Percentiles rank a stretch among this genome's conserved stretches.
Evolutionary conservation across 257 asterid species (phyloP).

Genomic region (Solanum dulcamara): DNA sequence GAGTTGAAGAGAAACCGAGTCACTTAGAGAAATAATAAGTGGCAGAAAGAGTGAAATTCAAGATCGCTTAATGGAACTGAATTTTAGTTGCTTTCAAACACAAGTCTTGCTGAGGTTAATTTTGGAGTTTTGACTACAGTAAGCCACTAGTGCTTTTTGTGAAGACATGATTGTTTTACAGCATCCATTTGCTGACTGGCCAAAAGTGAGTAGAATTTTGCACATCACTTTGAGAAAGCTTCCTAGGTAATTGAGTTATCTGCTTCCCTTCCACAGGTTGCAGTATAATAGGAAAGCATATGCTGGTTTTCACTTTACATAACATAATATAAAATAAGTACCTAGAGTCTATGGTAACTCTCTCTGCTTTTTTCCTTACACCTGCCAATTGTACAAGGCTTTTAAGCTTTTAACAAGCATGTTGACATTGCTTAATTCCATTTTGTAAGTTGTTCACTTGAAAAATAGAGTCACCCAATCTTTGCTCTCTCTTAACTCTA

Average conservation of each 20-base stretch:
- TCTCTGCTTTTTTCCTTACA: neutral
- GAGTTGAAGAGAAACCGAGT: neutral
- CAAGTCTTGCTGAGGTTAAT: neutral
- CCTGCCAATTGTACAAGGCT: neutral
- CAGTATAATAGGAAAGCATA: neutral
- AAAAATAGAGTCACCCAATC: neutral
- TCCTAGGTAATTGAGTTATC: neutral
- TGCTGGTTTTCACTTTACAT: neutral
- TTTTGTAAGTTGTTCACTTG: neutral
- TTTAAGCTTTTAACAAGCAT: neutral
- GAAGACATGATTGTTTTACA: neutral
- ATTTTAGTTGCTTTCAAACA: neutral
- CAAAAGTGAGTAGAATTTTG: neutral
- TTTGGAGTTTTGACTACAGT: neutral
- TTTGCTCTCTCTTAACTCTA: neutral
- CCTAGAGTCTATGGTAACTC: neutral
- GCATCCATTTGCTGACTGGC: neutral
- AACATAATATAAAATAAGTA: neutral
- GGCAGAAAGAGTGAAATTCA: neutral
- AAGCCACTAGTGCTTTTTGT: neutral
- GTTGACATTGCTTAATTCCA: neutral
- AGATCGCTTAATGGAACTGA: neutral
- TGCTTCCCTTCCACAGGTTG: neutral
- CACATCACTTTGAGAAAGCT: neutral
- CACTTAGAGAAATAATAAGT: neutral